phyloP scores from a whole-genome alignment of 2,329 filamentous ascomycete species.

The Epichloe elymi region DNA sequence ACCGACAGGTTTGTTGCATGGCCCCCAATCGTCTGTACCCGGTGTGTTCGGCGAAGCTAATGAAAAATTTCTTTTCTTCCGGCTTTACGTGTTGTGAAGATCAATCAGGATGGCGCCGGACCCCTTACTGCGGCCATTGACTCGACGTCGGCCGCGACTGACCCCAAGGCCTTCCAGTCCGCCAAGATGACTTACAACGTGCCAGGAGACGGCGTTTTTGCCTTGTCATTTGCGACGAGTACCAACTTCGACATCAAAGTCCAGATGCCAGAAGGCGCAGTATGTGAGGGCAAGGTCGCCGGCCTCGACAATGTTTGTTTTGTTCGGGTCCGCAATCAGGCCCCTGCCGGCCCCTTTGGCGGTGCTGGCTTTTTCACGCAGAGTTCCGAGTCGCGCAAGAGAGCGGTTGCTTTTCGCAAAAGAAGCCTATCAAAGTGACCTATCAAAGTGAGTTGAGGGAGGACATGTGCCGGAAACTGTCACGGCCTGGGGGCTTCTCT shows the following conservation, averaged over 20 bases:
- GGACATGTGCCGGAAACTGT: too few species aligned
- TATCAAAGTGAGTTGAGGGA: background rate
- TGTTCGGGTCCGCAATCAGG: slow-evolving; percentile 3
- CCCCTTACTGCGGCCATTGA: slow-evolving; percentile 2
- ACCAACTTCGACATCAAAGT: slow-evolving; percentile 1
- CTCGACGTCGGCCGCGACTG: background rate
- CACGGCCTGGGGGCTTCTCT: too few species aligned
- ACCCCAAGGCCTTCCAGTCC: background rate
- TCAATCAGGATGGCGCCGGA: slow-evolving; percentile 2
- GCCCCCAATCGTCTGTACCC: too few species aligned
- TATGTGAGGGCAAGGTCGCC: slow-evolving; percentile 3
- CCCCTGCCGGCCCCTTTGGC: slow-evolving; percentile 2
- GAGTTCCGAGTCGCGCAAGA: background rate
- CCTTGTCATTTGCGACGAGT: slow-evolving; percentile 1
- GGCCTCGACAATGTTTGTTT: slow-evolving; percentile 5
- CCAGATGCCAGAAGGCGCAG: background rate
- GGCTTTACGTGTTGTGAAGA: background rate
- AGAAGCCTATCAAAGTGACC: background rate
- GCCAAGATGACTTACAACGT: background rate
- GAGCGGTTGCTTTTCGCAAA: background rate
- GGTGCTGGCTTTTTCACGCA: slow-evolving; percentile 5
- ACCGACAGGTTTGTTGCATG: slow-evolving; percentile 1
- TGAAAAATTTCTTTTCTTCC: too few species aligned
- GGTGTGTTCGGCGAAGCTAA: too few species aligned
- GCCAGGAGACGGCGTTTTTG: slow-evolving; percentile 1